A percentile compares a stretch with the other conserved stretches of the same genome.
These are phyloP conservation scores for Aspergillus kassunensis DNA, from an alignment of 495 filamentous ascomycete species.

Conservation along the genomic window DNA sequence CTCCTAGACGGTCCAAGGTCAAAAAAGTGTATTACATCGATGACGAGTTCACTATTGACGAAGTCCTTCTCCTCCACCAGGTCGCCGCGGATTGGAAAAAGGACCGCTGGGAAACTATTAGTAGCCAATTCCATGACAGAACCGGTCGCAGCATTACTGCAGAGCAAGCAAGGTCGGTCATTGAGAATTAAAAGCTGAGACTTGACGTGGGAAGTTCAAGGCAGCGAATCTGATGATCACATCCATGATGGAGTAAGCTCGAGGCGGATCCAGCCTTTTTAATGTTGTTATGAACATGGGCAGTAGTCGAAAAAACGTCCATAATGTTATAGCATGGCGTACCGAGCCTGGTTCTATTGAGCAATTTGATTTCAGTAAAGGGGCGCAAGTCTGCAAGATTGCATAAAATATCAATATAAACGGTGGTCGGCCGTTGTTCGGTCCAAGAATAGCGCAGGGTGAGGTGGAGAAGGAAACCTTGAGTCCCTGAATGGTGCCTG, in stretches of 20 bases:
- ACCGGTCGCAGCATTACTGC: slow-evolving; percentile 19
- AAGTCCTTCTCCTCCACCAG: slow-evolving; percentile 18
- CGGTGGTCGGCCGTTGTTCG: slow-evolving; percentile 1
- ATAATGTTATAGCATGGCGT: too few relatives aligned
- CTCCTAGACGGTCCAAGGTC: neutral
- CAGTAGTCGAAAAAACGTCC: too few relatives aligned
- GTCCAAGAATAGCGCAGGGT: slow-evolving; percentile 17
- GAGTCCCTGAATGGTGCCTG: slow-evolving; percentile 6
- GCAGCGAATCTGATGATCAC: too few relatives aligned
- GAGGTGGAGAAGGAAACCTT: slow-evolving; percentile 11
- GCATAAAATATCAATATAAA: too few relatives aligned
- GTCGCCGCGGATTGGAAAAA: slow-evolving; percentile 17
- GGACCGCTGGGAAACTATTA: slow-evolving; percentile 18
- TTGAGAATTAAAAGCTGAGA: slow-evolving; percentile 2
- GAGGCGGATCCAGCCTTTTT: too few relatives aligned
- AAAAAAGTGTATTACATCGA: slow-evolving; percentile 14
- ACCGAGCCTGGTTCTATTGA: neutral
- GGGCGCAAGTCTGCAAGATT: neutral
- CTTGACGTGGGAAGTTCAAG: too few relatives aligned
- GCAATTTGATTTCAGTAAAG: neutral
- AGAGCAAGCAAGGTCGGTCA: slow-evolving; percentile 17
- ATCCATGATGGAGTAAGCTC: too few relatives aligned
- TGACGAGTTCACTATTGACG: slow-evolving; percentile 12
- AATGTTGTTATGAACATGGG: too few relatives aligned
- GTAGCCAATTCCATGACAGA: slow-evolving; percentile 11